These are phyloP conservation scores for Wickerhamiella hasegawae DNA, from an alignment of 805 yeast species.

Conservation along the genomic window DNA sequence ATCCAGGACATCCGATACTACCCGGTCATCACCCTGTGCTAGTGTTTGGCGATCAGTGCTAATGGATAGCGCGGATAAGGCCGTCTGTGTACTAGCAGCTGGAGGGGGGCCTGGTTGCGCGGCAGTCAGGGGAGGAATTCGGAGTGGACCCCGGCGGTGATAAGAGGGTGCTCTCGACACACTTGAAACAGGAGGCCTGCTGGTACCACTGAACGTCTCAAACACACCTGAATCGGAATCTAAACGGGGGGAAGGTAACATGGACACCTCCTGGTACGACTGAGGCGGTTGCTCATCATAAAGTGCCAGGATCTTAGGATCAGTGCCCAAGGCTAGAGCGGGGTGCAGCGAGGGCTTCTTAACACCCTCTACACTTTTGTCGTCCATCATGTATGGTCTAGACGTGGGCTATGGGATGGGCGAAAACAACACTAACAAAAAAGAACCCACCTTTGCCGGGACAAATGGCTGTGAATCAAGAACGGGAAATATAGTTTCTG, in stretches of 20 bases:
- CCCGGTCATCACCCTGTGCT: not conserved
- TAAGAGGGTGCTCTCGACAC: conserved; percentile 3
- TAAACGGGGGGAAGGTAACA: conserved; percentile 7
- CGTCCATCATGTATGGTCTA: too few species aligned
- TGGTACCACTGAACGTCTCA: conserved; percentile 3
- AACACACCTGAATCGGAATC: conserved; percentile 4
- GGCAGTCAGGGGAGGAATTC: too few species aligned
- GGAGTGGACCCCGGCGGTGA: conserved; percentile 3
- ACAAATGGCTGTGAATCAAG: too few species aligned
- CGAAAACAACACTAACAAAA: too few species aligned
- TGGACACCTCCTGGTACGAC: conserved; percentile 7
- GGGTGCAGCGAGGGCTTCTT: too few species aligned
- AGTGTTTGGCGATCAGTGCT: not conserved
- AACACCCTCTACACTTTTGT: too few species aligned
- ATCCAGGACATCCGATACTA: not conserved
- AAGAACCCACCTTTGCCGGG: too few species aligned
- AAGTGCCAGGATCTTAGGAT: too few species aligned
- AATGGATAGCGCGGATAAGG: not conserved
- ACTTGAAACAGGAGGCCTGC: not conserved
- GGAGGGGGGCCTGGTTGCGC: conserved; percentile 2
- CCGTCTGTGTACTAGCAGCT: not conserved
- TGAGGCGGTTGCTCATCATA: too few species aligned
- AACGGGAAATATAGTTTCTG: too few species aligned
- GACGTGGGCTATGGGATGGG: too few species aligned
- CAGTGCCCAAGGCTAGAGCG: too few species aligned